These are phyloP conservation scores for Leccinum fibrillosum DNA, from an alignment of 768 basidiomycete genomes.

Conservation along the genomic window DNA sequence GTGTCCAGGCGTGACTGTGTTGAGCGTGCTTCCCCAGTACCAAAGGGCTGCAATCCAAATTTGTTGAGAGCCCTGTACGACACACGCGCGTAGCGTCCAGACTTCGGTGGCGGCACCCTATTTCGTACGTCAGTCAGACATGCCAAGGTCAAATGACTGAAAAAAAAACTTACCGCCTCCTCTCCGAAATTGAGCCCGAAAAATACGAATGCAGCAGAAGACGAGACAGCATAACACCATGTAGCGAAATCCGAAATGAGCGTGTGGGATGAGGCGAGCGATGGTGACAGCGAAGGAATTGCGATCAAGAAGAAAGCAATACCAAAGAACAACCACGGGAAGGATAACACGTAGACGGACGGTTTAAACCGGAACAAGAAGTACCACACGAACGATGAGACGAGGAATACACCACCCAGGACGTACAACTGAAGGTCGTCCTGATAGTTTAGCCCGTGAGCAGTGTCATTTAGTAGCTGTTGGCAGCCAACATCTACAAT, in stretches of 20 bases:
- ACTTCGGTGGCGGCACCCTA: conserved; percentile 93
- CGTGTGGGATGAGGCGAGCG: conserved; percentile 58
- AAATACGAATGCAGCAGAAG: conserved; percentile 90
- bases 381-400: conserved; percentile 86
- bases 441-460: conserved; percentile 85
- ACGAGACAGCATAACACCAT: conserved; percentile 89
- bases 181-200: conserved; percentile 97
- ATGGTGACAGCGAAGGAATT: conserved; percentile 67
- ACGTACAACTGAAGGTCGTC: conserved; percentile 82
- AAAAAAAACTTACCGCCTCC: conserved; percentile 66
- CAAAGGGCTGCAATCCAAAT: conserved; percentile 94
- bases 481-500: conserved; percentile 78
- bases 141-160: background rate
- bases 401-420: conserved; percentile 85
- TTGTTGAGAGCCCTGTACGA: conserved; percentile 94
- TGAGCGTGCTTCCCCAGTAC: conserved; percentile 91
- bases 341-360: conserved; percentile 80
- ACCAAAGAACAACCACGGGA: conserved; percentile 91
- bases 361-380: conserved; percentile 84
- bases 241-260: conserved; percentile 75
- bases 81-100: conserved; percentile 87
- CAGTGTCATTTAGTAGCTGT: conserved; percentile 93
- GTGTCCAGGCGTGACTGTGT: conserved; percentile 47
- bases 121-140: conserved; percentile 1
- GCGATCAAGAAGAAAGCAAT: conserved; percentile 91